Evolutionary conservation across 1,284 basidiomycete genomes (phyloP), one percentile per base, ranked within the genome.

Genomic region (Amylostereum areolatum): DNA sequence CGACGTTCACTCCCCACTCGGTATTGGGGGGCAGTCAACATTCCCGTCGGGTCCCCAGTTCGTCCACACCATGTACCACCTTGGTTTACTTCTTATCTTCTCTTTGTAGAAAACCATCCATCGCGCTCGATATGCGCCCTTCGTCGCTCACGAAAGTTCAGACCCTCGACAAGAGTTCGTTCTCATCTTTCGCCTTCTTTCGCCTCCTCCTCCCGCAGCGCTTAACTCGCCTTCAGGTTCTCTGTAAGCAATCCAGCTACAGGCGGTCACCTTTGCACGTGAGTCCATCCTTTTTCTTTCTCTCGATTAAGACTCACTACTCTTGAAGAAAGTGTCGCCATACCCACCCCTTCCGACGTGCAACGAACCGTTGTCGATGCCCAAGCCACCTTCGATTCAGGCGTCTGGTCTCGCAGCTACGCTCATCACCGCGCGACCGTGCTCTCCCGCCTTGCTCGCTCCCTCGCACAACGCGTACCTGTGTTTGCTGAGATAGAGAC

Each of bases 401-500:
- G 89, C 2, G 62, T 75, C 36, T 92, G 89, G 89, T 87, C 86
- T 3, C 75, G 69, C 55, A 66, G 78, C 11, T 65, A 85, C 4
- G 65, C 73, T 1, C 60, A 80, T 0, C 64, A 77, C 39, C 82
- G 89, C 34, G 82, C 89, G 2, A 71, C 70, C 46, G 73, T 84
- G n/a, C 71, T 92, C 4, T 73, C 80, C 3, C 75, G 74, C 35
- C 70, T 92, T 27, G 87, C 89, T 4, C 70, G 78, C 6, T 58
- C 71, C 2, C 69, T 92, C 4, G 79, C 83, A 54, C 69, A 70
- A 12, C 71, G 69, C 49, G 66, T 85, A 25, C 70, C 75, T 1
- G 72, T 81, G 32, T 63, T 91, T 25, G 86, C 86, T 1, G 63
- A 69, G 37, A 69, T 87, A n/a, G 89, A 92, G 63, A 78, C 79